These are phyloP conservation scores for Suillus variegatus DNA, from an alignment of 768 basidiomycete species.

Conservation along the genomic window DNA sequence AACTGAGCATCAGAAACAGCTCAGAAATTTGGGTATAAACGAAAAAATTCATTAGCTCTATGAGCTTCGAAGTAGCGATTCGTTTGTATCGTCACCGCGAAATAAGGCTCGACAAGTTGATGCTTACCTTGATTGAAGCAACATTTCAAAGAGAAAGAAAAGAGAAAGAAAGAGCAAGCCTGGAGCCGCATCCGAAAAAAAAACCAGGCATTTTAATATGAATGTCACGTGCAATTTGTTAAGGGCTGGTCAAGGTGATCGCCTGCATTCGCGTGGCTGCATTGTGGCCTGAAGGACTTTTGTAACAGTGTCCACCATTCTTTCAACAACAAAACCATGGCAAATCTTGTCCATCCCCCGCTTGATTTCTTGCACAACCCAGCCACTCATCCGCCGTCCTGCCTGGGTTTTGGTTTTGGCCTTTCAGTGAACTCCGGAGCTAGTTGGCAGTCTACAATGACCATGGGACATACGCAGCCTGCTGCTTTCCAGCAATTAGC, in stretches of 20 bases:
- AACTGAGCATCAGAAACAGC: slow-evolving; percentile 29
- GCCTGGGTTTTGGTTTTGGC: slow-evolving; percentile 76
- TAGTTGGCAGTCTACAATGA: slow-evolving; percentile 47
- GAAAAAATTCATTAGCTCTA: slow-evolving; percentile 62
- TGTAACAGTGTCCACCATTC: slow-evolving; percentile 15
- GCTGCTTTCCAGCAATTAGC: slow-evolving; percentile 56
- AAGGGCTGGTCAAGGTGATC: slow-evolving; percentile 35
- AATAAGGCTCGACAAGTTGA: slow-evolving; percentile 13
- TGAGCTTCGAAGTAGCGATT: slow-evolving; percentile 89
- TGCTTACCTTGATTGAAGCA: slow-evolving; percentile 31
- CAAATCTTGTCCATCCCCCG: slow-evolving; percentile 68
- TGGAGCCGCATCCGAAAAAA: slow-evolving; percentile 8
- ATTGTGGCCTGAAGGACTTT: slow-evolving; percentile 13
- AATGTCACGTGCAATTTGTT: slow-evolving; percentile 33
- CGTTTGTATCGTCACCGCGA: slow-evolving; percentile 64
- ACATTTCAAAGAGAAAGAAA: no score
- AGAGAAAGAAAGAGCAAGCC: slow-evolving; percentile 12
- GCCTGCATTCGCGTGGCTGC: slow-evolving; percentile 2
- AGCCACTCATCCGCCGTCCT: slow-evolving; percentile 59
- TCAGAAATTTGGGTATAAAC: slow-evolving; percentile 95
- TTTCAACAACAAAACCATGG: slow-evolving; percentile 48
- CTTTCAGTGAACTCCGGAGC: slow-evolving; percentile 45
- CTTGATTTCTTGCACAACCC: slow-evolving; percentile 64
- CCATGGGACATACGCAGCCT: slow-evolving; percentile 42
- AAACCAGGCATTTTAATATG: slow-evolving; percentile 14